Evolutionary conservation across 2,329 filamentous ascomycete species (phyloP), one percentile per base, ranked within the genome.

Genomic region (Neodidymelliopsis sp.): DNA sequence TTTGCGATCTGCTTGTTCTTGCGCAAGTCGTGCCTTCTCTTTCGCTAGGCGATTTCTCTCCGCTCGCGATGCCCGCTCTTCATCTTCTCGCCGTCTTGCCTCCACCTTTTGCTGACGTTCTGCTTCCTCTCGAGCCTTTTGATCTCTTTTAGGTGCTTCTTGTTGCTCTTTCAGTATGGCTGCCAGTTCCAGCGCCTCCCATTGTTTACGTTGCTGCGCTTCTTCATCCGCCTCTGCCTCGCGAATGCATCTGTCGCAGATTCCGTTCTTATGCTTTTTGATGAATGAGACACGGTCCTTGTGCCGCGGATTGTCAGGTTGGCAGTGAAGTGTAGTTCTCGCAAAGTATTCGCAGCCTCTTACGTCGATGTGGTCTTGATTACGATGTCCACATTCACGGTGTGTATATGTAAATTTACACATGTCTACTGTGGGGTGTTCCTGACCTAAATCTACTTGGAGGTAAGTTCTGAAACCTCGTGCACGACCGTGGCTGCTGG

Each of bases 361-460:
- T 23, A 53, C 52, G 27, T 60, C 56, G 20, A 60, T 56, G 22
- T 61, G 48, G 23, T 66, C 62, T 30, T 56, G 43, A 7, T 37
- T 38, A 8, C 49, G 46, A 22, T 66, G 62, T 6, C 59, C 59
- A 38, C 62, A 63, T 15, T 65, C 59, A 13, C 54, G 47, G 33
- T 48, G 44, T 36, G 31, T 53, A 28, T 37, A 62, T 37, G 57
- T 63, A 29, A 59, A 65, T 19, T 51, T 56, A 44, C 63, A 66
- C 62, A 65, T 66, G 12, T 9, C 18, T 35, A 12, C 18, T 15
- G 19, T n/a, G 33, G 11, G 33, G 19, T 23, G 10, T 1, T 11
- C 18, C 11, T 10, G 12, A 12, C 19, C 10, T 13, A 12, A 13
- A 20, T 7, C 9, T 12, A n/a, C 12, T 4, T 35, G 20, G 33